Percentiles rank a stretch among this genome's conserved stretches.
phyloP scores from a whole-genome alignment of 805 yeast genomes.

The Danielia reshetovae region DNA sequence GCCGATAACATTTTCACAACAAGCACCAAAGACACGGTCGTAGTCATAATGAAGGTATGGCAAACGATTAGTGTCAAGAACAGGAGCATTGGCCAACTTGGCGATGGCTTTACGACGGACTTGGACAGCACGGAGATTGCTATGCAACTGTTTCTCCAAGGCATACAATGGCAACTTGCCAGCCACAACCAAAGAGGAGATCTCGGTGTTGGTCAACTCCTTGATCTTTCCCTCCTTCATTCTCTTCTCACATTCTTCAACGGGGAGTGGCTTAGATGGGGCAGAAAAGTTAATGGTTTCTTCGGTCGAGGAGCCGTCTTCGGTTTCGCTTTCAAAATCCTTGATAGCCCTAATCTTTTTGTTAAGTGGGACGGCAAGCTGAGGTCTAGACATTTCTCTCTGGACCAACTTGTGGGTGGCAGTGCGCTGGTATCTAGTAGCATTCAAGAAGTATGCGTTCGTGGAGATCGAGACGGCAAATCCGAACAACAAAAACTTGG shows the following conservation, averaged over 20 bases:
- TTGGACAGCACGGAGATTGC: conserved; percentile 87
- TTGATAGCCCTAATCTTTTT: conserved; percentile 19
- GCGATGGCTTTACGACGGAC: conserved; percentile 94
- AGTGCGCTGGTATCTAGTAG: conserved; percentile 64
- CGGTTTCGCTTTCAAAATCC: conserved; percentile 5
- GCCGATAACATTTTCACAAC: conserved; percentile 98
- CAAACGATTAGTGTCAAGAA: conserved; percentile 62
- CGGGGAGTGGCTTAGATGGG: conserved; percentile 34
- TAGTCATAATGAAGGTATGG: conserved; percentile 87
- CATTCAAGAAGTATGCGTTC: conserved; percentile 82
- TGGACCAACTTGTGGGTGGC: conserved; percentile 39
- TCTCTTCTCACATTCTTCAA: conserved; percentile 60
- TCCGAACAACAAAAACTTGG: conserved; percentile 70
- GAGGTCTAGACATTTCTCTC: conserved; percentile 34
- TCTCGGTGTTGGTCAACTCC: conserved; percentile 66
- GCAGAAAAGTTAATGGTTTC: conserved; percentile 25
- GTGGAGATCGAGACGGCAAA: conserved; percentile 73
- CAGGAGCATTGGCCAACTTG: conserved; percentile 74
- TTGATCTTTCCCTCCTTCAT: conserved; percentile 71
- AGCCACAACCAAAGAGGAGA: conserved; percentile 60
- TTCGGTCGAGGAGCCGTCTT: conserved; percentile 17
- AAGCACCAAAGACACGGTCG: conserved; percentile 95
- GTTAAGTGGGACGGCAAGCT: conserved; percentile 8
- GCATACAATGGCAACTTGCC: conserved; percentile 92
- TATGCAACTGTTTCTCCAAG: conserved; percentile 84